Percentiles rank a stretch among this genome's conserved stretches.
Conservation (phyloP, 495 filamentous ascomycete species). For the Durotheca rogersii region DNA sequence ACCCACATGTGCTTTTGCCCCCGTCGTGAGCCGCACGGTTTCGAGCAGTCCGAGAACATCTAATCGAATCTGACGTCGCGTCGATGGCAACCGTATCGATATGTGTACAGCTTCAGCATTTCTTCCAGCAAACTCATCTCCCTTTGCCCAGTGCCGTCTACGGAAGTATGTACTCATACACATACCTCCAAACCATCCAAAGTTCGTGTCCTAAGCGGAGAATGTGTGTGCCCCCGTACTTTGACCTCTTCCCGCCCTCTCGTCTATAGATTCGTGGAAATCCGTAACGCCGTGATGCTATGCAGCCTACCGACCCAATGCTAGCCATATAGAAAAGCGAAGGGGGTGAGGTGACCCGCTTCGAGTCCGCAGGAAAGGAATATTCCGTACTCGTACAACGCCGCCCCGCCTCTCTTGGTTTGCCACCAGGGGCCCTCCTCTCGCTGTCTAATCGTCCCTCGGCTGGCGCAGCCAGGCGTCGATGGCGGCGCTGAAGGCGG, state of each 20-base stretch:
- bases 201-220: conserved; percentile 27
- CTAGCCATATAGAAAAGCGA: background rate
- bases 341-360: no score
- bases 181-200: conserved; percentile 3
- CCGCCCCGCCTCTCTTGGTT: background rate
- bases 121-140: background rate
- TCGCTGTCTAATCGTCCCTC: conserved; percentile 47
- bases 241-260: no score
- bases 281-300: conserved; percentile 23
- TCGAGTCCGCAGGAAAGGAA: background rate
- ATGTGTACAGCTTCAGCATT: background rate
- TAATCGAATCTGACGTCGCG: background rate
- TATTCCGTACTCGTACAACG: conserved; percentile 8
- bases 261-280: conserved; percentile 4
- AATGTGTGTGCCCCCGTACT: conserved; percentile 17
- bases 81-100: background rate
- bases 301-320: conserved; percentile 20
- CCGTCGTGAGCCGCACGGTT: no score
- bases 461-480: conserved; percentile 82
- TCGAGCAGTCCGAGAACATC: no score
- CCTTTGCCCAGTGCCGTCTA: conserved; percentile 1
- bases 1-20: no score
- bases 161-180: no score
- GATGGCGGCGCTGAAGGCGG: conserved; percentile 92
- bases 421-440: background rate